phyloP scores from a whole-genome alignment of 805 yeast species.

The Metschnikowia noctiluminum region DNA sequence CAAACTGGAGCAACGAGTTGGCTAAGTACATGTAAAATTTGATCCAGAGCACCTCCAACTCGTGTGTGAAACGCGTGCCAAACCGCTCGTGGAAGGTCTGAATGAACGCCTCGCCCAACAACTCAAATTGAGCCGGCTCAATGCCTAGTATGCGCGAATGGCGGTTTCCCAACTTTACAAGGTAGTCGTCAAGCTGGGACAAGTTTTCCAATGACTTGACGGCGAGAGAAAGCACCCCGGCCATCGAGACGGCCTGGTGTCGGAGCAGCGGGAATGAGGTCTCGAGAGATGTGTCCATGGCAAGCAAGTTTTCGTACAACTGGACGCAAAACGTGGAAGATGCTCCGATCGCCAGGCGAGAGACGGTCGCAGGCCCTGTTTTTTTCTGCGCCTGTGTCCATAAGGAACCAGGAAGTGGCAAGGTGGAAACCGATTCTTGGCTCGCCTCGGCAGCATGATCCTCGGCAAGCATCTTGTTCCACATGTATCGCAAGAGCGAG shows the following conservation, averaged over 20 bases:
- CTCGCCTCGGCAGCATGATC: conserved; percentile 23
- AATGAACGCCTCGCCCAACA: conserved; percentile 71
- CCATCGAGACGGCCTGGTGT: conserved; percentile 78
- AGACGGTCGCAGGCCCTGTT: conserved; percentile 12
- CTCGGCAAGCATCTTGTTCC: conserved; percentile 36
- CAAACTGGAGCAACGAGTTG: conserved; percentile 61
- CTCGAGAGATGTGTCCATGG: conserved; percentile 59
- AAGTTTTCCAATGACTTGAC: conserved; percentile 62
- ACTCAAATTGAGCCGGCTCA: conserved; percentile 61
- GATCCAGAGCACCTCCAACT: conserved; percentile 68
- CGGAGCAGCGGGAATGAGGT: conserved; percentile 67
- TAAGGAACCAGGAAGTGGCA: conserved; percentile 17
- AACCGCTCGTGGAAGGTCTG: conserved; percentile 68
- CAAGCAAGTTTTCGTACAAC: conserved; percentile 65
- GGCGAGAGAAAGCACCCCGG: conserved; percentile 71
- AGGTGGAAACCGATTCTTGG: neutral
- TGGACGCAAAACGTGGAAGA: conserved; percentile 69
- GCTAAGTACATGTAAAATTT: conserved; percentile 66
- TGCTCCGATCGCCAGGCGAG: conserved; percentile 21
- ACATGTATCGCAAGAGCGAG: conserved; percentile 43
- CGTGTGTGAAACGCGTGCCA: conserved; percentile 49
- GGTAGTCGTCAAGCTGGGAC: conserved; percentile 52
- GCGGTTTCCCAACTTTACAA: conserved; percentile 64
- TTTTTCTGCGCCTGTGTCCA: conserved; percentile 10
- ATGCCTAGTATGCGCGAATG: conserved; percentile 75